These are phyloP conservation scores for Pythium volutum DNA, from an alignment of 352 stramenopile genomes.

Conservation along the genomic window DNA sequence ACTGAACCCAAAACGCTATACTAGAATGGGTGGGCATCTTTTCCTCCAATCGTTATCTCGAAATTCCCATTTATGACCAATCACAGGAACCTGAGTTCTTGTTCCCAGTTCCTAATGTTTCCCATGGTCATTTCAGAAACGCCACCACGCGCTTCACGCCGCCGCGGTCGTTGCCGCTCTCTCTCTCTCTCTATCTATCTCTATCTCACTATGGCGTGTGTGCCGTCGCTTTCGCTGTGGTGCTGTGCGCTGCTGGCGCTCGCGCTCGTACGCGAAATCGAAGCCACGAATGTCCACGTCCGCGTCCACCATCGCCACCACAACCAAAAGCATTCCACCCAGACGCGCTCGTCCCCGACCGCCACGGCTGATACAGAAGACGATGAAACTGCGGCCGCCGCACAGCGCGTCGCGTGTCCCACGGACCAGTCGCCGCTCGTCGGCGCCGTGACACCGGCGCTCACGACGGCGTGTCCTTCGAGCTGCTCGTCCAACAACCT, in stretches of 20 bases:
- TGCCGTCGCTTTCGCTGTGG: background rate
- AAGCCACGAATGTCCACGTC: slow-evolving; percentile 4
- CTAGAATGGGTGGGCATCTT: too few species aligned
- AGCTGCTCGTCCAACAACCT: slow-evolving; percentile 11
- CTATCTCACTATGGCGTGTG: background rate
- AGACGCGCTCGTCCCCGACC: background rate
- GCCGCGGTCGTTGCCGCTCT: too few species aligned
- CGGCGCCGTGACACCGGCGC: slow-evolving; percentile 4
- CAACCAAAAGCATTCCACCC: background rate
- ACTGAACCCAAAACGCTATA: background rate
- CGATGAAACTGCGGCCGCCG: background rate
- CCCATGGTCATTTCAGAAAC: background rate
- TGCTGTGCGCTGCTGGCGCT: background rate
- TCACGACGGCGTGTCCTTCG: slow-evolving; percentile 15
- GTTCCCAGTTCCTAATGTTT: background rate
- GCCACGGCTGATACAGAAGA: background rate
- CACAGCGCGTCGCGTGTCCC: slow-evolving; percentile 1
- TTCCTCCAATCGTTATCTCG: too few species aligned
- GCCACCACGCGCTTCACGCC: background rate
- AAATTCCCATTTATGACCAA: background rate
- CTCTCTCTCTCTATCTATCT: background rate
- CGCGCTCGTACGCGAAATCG: background rate
- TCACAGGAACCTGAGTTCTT: background rate
- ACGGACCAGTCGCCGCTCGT: background rate
- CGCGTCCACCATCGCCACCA: background rate